Conservation (phyloP, 805 yeast species). For the Jamesozyma rosinii region DNA sequence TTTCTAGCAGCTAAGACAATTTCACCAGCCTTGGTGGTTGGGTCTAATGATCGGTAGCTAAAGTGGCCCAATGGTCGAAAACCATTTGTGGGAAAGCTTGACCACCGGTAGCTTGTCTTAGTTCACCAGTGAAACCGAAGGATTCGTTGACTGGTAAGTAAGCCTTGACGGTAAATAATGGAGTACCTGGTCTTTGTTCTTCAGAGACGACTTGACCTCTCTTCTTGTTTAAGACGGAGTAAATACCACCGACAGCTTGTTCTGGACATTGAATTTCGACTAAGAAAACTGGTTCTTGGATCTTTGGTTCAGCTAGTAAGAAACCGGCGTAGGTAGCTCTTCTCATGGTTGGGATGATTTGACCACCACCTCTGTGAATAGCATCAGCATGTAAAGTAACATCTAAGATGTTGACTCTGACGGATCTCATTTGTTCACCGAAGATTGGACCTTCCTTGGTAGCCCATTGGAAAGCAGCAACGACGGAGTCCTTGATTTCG, state of each 20-base stretch:
- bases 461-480: constrained; percentile 99
- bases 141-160: constrained; percentile 99
- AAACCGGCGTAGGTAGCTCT: constrained; percentile 98
- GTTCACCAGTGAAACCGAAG: constrained; percentile 98
- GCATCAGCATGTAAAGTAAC: constrained; percentile 99
- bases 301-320: constrained; percentile 96
- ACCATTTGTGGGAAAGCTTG: constrained; percentile 99
- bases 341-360: constrained; percentile 99
- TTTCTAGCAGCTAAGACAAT: constrained; percentile 67
- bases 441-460: constrained; percentile 98
- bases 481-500: constrained; percentile 99
- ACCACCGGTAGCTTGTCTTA: constrained; percentile 99
- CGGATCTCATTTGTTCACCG: constrained; percentile 93
- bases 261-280: constrained; percentile 99
- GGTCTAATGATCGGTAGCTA: constrained; percentile 87
- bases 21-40: constrained; percentile 60
- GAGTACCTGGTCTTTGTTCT: constrained; percentile 99
- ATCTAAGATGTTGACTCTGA: constrained; percentile 96
- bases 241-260: constrained; percentile 98
- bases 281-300: constrained; percentile 98
- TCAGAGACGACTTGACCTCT: constrained; percentile 99
- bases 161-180: constrained; percentile 98
- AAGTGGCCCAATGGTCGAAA: constrained; percentile 95
- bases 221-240: constrained; percentile 97
- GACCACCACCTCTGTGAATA: constrained; percentile 99